phyloP scores from a whole-genome alignment of 73 alveolate species.

The Uronychia binucleata region DNA sequence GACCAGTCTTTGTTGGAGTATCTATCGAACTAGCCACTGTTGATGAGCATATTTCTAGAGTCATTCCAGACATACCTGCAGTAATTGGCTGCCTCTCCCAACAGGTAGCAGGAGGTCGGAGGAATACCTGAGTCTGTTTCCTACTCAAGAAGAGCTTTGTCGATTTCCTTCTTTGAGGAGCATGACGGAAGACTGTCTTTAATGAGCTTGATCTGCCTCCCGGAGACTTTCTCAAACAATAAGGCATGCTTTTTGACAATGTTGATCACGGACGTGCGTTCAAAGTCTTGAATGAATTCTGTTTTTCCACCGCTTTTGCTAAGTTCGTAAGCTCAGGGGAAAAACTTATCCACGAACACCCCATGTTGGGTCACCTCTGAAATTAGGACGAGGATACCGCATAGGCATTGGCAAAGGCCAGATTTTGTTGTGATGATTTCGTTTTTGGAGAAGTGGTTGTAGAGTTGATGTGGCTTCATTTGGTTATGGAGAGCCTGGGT shows the following conservation, averaged over 20 bases:
- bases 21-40: too few species aligned
- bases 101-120: neutral
- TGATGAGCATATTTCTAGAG: too few species aligned
- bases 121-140: neutral
- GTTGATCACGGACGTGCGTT: slow-evolving; percentile 12
- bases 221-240: neutral
- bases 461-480: slow-evolving; percentile 4
- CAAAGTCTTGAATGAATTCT: slow-evolving; percentile 3
- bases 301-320: slow-evolving; percentile 12
- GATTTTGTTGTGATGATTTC: slow-evolving; percentile 43
- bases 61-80: too few species aligned
- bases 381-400: slow-evolving; percentile 5
- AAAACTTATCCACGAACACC: slow-evolving; percentile 25
- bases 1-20: too few species aligned
- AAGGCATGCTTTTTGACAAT: slow-evolving; percentile 8
- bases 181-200: too few species aligned
- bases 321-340: slow-evolving; percentile 40
- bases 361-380: neutral
- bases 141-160: too few species aligned
- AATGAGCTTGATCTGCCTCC: neutral
- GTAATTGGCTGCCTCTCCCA: neutral
- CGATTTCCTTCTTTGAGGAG: too few species aligned
- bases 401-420: slow-evolving; percentile 27
- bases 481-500: slow-evolving; percentile 19
- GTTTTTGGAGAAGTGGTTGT: slow-evolving; percentile 53